These are phyloP conservation scores for Infundibulicybe gibba DNA, from an alignment of 768 basidiomycete species.

Conservation along the genomic window DNA sequence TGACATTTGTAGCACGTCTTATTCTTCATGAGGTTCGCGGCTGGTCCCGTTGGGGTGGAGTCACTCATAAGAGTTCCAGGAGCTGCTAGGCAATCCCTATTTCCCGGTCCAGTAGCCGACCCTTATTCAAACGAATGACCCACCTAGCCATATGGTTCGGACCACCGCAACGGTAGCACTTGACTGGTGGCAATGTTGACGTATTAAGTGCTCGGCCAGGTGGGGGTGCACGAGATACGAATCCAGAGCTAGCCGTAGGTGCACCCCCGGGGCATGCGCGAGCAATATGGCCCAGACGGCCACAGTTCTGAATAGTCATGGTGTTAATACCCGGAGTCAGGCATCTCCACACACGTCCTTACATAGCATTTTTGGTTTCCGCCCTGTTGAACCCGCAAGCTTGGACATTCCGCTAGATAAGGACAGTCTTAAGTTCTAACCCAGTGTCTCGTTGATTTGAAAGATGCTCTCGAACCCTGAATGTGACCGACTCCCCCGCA, in stretches of 20 bases:
- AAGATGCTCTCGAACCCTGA: conserved; percentile 36
- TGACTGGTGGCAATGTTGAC: conserved; percentile 75
- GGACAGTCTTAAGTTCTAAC: background rate
- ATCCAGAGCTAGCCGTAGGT: conserved; percentile 29
- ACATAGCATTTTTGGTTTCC: conserved; percentile 84
- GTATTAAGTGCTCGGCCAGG: conserved; percentile 74
- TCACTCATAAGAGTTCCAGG: conserved; percentile 52
- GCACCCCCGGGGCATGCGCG: conserved; percentile 61
- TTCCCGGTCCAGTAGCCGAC: conserved; percentile 1
- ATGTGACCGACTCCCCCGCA: conserved; percentile 93
- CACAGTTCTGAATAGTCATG: conserved; percentile 55
- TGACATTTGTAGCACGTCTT: conserved; percentile 91
- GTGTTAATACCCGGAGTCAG: no score
- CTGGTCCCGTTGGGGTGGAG: conserved; percentile 37
- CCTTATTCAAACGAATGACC: conserved; percentile 6
- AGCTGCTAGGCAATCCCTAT: conserved; percentile 79
- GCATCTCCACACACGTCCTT: conserved; percentile 19
- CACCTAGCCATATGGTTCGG: conserved; percentile 86
- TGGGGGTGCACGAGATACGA: conserved; percentile 67
- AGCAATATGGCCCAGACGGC: conserved; percentile 81
- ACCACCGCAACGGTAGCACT: conserved; percentile 88
- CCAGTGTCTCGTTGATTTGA: background rate
- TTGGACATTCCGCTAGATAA: conserved; percentile 71
- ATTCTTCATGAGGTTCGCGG: conserved; percentile 47
- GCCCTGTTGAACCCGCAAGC: conserved; percentile 62